Conservation (phyloP, 768 basidiomycete species). For the Tricholoma sp. region DNA sequence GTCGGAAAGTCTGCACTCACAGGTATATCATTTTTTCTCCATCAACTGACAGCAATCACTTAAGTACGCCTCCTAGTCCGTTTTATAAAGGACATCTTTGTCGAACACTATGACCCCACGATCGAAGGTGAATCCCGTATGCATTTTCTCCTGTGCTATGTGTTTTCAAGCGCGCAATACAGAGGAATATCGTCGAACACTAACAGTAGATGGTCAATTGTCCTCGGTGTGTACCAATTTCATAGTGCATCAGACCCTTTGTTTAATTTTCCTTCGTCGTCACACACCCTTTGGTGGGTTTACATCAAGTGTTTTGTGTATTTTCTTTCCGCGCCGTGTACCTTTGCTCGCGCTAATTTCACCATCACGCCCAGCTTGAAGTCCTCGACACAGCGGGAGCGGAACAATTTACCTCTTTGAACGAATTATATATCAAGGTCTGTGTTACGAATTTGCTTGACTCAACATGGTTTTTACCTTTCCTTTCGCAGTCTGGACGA, state of each 20-base stretch:
- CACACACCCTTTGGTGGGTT: not conserved
- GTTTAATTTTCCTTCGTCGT: not conserved
- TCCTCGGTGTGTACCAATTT: constrained; percentile 44
- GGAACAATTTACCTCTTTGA: constrained; percentile 79
- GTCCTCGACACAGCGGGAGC: constrained; percentile 81
- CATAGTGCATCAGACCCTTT: not conserved
- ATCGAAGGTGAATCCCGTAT: constrained; percentile 58
- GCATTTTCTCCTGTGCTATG: not conserved
- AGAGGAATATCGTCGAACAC: constrained; percentile 68
- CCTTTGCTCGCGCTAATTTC: constrained; percentile 2
- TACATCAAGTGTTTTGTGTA: not conserved
- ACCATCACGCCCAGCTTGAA: constrained; percentile 49
- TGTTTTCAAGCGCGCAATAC: constrained; percentile 12
- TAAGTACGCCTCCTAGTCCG: constrained; percentile 38
- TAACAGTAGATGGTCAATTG: constrained; percentile 62
- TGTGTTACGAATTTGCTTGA: not conserved
- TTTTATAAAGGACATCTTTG: constrained; percentile 67
- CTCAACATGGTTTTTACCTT: constrained; percentile 2
- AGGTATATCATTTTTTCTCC: constrained; percentile 22
- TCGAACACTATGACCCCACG: constrained; percentile 78
- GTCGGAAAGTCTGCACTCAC: constrained; percentile 87
- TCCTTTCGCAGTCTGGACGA: constrained; percentile 48
- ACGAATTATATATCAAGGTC: constrained; percentile 81
- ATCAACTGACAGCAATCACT: not conserved
- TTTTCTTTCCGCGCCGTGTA: constrained; percentile 2